Conservation (phyloP, 352 stramenopile genomes). For the Plasmopara muralis region DNA sequence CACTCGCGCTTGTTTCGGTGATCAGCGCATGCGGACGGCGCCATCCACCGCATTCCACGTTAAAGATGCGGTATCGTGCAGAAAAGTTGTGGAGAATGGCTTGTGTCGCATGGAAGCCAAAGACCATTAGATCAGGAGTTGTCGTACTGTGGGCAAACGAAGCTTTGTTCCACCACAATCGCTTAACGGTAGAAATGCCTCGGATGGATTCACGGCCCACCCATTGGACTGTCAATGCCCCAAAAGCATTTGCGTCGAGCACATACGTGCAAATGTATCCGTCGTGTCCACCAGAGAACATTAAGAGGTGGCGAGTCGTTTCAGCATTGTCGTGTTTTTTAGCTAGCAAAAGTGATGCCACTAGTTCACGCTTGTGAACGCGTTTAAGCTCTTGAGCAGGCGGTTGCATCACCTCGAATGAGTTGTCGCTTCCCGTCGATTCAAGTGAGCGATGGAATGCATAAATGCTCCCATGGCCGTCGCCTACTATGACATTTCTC, state of each 20-base stretch:
- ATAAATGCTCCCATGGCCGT: slow-evolving; percentile 67
- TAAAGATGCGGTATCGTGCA: slow-evolving; percentile 68
- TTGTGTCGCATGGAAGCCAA: slow-evolving; percentile 73
- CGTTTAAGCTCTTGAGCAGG: slow-evolving; percentile 38
- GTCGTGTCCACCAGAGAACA: slow-evolving; percentile 75
- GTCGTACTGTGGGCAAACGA: slow-evolving; percentile 2
- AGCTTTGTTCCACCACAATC: slow-evolving; percentile 34
- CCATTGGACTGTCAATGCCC: slow-evolving; percentile 25
- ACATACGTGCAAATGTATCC: slow-evolving; percentile 69
- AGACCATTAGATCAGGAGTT: slow-evolving; percentile 55
- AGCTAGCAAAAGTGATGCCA: slow-evolving; percentile 48
- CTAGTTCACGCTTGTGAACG: slow-evolving; percentile 60
- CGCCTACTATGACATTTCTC: slow-evolving; percentile 59
- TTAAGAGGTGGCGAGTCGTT: slow-evolving; percentile 8
- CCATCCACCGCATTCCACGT: slow-evolving; percentile 76
- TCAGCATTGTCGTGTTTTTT: slow-evolving; percentile 4
- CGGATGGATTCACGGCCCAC: slow-evolving; percentile 67
- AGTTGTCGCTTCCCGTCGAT: background rate
- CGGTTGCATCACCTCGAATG: background rate
- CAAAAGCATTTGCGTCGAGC: slow-evolving; percentile 23
- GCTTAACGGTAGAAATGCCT: slow-evolving; percentile 70
- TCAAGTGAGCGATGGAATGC: slow-evolving; percentile 39
- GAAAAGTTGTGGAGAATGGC: slow-evolving; percentile 72
- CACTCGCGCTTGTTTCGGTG: slow-evolving; percentile 3
- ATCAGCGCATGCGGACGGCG: slow-evolving; percentile 64